phyloP scores from a whole-genome alignment of 805 yeast species.

The Blastobotrys muscicola region DNA sequence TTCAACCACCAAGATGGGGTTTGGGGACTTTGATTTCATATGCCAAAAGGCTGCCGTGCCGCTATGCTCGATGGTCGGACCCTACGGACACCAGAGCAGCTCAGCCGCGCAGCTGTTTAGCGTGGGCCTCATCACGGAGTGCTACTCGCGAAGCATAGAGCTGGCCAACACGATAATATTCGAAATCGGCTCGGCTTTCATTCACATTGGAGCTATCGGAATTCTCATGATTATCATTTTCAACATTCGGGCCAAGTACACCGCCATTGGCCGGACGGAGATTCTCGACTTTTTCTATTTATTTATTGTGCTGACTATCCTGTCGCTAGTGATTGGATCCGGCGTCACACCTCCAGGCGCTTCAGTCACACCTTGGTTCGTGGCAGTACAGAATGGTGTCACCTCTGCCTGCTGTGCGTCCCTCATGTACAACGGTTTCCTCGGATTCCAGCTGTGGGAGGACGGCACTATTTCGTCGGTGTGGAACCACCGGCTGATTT shows the following conservation, averaged over 20 bases:
- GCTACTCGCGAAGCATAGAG: constrained; percentile 81
- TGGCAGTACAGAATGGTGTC: constrained; percentile 68
- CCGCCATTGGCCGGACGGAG: constrained; percentile 90
- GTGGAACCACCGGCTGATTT: constrained; percentile 41
- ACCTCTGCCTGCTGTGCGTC: constrained; percentile 64
- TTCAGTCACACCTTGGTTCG: constrained; percentile 66
- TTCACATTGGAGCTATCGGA: constrained; percentile 65
- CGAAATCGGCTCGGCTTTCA: constrained; percentile 78
- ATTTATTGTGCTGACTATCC: constrained; percentile 46
- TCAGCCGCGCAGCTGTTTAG: constrained; percentile 17
- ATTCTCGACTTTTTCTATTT: constrained; percentile 65
- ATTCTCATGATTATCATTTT: constrained; percentile 62
- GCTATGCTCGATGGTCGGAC: constrained; percentile 63
- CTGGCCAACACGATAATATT: constrained; percentile 87
- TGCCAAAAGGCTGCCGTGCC: constrained; percentile 70
- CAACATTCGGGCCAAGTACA: constrained; percentile 73
- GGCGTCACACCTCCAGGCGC: constrained; percentile 90
- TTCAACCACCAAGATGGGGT: constrained; percentile 36
- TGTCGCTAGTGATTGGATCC: constrained; percentile 73
- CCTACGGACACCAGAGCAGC: constrained; percentile 27
- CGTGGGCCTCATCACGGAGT: constrained; percentile 60
- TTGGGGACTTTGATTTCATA: constrained; percentile 54
- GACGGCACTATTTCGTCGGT: constrained; percentile 73
- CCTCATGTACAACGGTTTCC: constrained; percentile 60
- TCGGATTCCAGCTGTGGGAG: constrained; percentile 89